Base-by-base conservation (phyloP, 2,329 filamentous ascomycete genomes). In the Cladophialophora carrionii region DNA sequence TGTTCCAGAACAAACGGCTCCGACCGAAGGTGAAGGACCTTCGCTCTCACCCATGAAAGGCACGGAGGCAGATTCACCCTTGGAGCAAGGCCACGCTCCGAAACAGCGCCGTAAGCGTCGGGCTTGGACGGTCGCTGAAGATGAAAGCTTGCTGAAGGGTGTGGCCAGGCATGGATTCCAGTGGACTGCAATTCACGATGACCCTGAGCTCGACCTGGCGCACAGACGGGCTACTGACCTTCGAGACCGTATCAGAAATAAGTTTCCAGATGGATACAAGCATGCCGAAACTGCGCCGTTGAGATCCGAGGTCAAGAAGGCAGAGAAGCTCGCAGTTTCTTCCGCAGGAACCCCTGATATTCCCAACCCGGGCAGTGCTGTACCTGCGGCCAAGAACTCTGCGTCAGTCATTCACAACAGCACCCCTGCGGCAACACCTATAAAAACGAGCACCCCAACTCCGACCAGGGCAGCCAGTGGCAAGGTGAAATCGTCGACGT, bases 171-270 rank as follows among this genome's bases (percentile, higher is more conserved):
- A 88, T 68, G 85, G 85, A 2, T 82, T 85, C 57, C 79, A 83
- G 49, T 89, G 87, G 87, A 85, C 84, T 10, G 73, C 79, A 6
- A 88, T 89, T 59, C 80, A 82, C 65, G 80, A 84, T 63, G 85
- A 88, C 65, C 75, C 76, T 14, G 77, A 80, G 5, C 74, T 88
- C 2, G 79, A 81, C 12, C 79, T 88, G 52, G 72, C 74, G 9
- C 78, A 82, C 68, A 80, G 86, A 49, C 81, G 81, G 52, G 78
- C 84, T 17, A 87, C 85, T 1, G 86, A 88, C 71, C 72, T 89
- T 14, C 80, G 87, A 34, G 87, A 88, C 72, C 82, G 86, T 3
- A 86, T 88, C 68, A 80, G 86, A 17, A 86, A 84, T 7, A 81
- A 81, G 34, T 88, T 83, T 69, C 85, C 86, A 0, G 80, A 86